Evolutionary conservation across 139 green algal genomes (phyloP), one percentile per base, ranked within the genome.

Genomic region (Eudorina sp.): DNA sequence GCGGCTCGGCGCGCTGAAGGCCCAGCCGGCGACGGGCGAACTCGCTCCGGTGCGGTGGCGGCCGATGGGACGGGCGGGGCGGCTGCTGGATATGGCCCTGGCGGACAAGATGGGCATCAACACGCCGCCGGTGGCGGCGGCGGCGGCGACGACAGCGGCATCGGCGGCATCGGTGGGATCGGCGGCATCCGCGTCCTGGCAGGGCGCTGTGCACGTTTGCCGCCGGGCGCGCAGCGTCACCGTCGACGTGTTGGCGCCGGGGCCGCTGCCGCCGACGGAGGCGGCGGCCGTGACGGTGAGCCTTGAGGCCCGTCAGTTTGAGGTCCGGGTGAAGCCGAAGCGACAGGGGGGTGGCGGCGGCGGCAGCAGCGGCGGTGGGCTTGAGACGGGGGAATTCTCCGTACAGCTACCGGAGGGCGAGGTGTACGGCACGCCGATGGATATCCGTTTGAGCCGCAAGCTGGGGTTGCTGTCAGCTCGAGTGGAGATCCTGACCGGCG

Each of bases 381-480:
- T 75, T 21, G 3, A 34, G 40, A 19, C 31, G 45, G 73, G 72
- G 45, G 38, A 77, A 14, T 83, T 84, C 18, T 4, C 4, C 2
- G 53, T 90, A 58, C 40, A 40, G 87, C 53, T 90, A 69, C 87
- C 87, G 14, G 55, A 2, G 40, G 53, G 23, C 6, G 31, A n/a
- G 27, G 40, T 5, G 38, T 64, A 76, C n/a, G 53, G 79, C 25
- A 46, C 18, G 41, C 46, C 55, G 31, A 43, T 27, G n/a, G 87
- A 29, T 2, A 58, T 78, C n/a, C 73, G 82, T 78, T 36, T 90
- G 31, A 84, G 69, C 53, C 72, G 87, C 19, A 58, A 68, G 31
- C 45, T 88, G 68, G 87, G 87, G 19, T n/a, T 90, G 19, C 51
- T 90, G 40, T 82, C 25, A 2, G 77, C 74, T 14, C 77, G 78